Conservation (phyloP, 1,284 basidiomycete genomes). For the Rhodotorula sp. region DNA sequence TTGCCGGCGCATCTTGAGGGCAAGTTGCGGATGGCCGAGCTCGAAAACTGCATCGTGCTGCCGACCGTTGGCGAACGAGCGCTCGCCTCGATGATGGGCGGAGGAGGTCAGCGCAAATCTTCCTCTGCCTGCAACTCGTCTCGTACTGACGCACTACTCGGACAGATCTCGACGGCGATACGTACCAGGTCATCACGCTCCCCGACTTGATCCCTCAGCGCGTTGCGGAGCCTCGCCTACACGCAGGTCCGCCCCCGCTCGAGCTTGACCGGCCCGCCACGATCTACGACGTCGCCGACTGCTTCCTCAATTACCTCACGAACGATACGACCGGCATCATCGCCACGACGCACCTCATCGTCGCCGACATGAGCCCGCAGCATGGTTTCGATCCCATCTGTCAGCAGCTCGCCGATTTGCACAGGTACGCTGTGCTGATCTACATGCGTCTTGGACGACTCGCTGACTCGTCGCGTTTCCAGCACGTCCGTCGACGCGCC, state of each 20-base stretch:
- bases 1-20: constrained; percentile 47
- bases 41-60: constrained; percentile 45
- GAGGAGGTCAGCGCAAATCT: constrained; percentile 11
- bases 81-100: constrained; percentile 24
- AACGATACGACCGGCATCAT: constrained; percentile 36
- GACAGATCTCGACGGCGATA: constrained; percentile 20
- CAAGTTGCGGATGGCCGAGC: not conserved
- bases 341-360: constrained; percentile 60
- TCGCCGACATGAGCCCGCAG: constrained; percentile 62
- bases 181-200: constrained; percentile 16
- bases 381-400: constrained; percentile 64
- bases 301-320: constrained; percentile 46
- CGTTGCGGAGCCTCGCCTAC: constrained; percentile 55
- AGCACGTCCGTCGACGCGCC: constrained; percentile 55
- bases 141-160: too few relatives aligned
- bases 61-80: constrained; percentile 49
- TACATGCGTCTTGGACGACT: too few relatives aligned
- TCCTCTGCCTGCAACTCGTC: too few relatives aligned
- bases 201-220: constrained; percentile 56
- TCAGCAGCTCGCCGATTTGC: constrained; percentile 62
- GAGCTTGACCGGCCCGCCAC: constrained; percentile 59
- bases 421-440: constrained; percentile 54
- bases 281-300: constrained; percentile 59
- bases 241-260: constrained; percentile 56
- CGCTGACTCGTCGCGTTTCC: not conserved